Evolutionary conservation across 2,329 filamentous ascomycete genomes (phyloP).

Genomic region (Xylariales sp.): DNA sequence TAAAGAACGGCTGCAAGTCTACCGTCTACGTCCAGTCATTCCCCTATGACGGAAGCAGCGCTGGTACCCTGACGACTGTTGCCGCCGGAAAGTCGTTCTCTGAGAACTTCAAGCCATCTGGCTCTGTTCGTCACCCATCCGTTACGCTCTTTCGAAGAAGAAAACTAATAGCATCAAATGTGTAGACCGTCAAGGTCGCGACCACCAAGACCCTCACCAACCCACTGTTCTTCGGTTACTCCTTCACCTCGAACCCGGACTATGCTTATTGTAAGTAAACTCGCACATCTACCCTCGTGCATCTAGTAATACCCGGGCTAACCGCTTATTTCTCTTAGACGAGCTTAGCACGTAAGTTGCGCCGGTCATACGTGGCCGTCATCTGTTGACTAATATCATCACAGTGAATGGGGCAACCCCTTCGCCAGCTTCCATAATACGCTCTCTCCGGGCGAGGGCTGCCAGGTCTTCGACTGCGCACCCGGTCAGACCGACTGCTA

Average conservation of each 20-base stretch:
- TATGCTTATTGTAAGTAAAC: conserved; percentile 54
- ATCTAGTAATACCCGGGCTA: conserved; percentile 1
- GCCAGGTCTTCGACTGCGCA: conserved; percentile 54
- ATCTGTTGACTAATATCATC: conserved; percentile 25
- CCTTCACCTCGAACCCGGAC: conserved; percentile 51
- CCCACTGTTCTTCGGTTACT: conserved; percentile 58
- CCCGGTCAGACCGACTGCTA: conserved; percentile 54
- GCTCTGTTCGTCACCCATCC: conserved; percentile 50
- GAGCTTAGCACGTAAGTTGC: conserved; percentile 53
- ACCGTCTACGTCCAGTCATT: conserved; percentile 54
- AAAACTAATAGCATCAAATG: conserved; percentile 40
- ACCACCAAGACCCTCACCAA: conserved; percentile 52
- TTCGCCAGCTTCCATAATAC: conserved; percentile 53
- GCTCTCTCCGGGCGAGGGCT: conserved; percentile 53
- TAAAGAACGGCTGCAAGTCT: conserved; percentile 51
- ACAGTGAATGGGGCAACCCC: conserved; percentile 55
- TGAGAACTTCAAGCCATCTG: conserved; percentile 51
- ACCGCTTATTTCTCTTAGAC: conserved; percentile 45
- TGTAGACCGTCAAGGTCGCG: conserved; percentile 56
- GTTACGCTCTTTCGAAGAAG: not conserved
- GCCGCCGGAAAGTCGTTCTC: conserved; percentile 43
- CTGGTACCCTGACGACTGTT: conserved; percentile 51
- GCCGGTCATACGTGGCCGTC: not conserved
- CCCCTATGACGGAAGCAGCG: conserved; percentile 49
- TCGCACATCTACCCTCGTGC: not conserved